Evolutionary conservation across 2,329 filamentous ascomycete genomes (phyloP).

Genomic region (Arthrobotrys sinensis): DNA sequence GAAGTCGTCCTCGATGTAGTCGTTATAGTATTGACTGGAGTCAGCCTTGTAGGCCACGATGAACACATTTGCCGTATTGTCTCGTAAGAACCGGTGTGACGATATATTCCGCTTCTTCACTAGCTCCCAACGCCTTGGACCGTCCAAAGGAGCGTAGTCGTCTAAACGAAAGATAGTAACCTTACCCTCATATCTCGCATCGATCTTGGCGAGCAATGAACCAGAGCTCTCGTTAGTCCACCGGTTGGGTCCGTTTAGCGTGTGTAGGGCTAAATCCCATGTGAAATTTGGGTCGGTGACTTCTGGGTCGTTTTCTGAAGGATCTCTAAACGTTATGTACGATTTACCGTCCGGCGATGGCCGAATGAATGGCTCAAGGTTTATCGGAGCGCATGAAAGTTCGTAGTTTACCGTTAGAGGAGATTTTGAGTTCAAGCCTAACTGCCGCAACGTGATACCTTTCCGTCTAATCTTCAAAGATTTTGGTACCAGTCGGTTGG

Average conservation of each 20-base stretch:
- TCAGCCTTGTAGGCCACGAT: not conserved
- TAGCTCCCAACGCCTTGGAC: too few species aligned
- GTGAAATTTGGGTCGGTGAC: not conserved
- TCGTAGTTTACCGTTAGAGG: slow-evolving; percentile 8
- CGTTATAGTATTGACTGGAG: not conserved
- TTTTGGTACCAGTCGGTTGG: not conserved
- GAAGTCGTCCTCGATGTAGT: not conserved
- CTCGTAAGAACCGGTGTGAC: not conserved
- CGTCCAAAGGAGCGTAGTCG: not conserved
- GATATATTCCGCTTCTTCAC: too few species aligned
- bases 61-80: not conserved
- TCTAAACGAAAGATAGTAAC: not conserved
- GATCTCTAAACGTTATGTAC: not conserved
- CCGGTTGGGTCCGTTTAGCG: slow-evolving; percentile 1
- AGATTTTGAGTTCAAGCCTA: slow-evolving; percentile 6
- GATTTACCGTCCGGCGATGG: not conserved
- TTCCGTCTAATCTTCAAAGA: not conserved
- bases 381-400: slow-evolving; percentile 17
- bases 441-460: not conserved
- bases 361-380: slow-evolving; percentile 7
- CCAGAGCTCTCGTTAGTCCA: slow-evolving; percentile 1
- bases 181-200: not conserved
- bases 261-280: not conserved
- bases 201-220: not conserved
- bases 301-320: not conserved